These are phyloP conservation scores for Pseudogymnoascus verrucosus DNA, from an alignment of 2,329 filamentous ascomycete species.

Conservation along the genomic window DNA sequence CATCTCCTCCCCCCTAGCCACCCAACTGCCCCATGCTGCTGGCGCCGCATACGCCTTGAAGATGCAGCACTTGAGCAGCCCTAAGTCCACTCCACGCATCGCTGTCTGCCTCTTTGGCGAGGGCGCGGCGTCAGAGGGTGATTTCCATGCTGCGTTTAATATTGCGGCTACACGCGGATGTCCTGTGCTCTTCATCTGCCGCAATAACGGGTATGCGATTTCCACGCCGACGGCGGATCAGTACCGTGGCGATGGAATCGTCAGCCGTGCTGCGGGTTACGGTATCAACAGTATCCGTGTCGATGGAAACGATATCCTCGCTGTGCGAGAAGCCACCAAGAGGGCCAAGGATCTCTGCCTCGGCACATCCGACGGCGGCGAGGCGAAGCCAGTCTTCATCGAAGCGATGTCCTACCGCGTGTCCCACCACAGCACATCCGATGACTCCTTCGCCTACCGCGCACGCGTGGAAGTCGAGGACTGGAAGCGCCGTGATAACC, in stretches of 20 bases:
- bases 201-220: slow-evolving; percentile 90
- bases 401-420: slow-evolving; percentile 99
- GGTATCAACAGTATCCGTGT: slow-evolving; percentile 91
- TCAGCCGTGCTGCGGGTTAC: slow-evolving; percentile 77
- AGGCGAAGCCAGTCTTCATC: slow-evolving; percentile 62
- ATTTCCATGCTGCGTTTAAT: slow-evolving; percentile 86
- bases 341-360: slow-evolving; percentile 72
- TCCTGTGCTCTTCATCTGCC: slow-evolving; percentile 81
- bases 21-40: slow-evolving; percentile 80
- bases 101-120: slow-evolving; percentile 85
- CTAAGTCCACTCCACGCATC: slow-evolving; percentile 57
- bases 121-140: slow-evolving; percentile 81
- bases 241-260: slow-evolving; percentile 86
- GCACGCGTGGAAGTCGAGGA: slow-evolving; percentile 89
- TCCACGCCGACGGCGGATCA: slow-evolving; percentile 84
- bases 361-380: slow-evolving; percentile 22
- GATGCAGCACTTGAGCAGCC: slow-evolving; percentile 66
- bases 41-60: slow-evolving; percentile 85
- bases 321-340: slow-evolving; percentile 72
- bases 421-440: slow-evolving; percentile 91
- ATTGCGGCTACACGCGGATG: slow-evolving; percentile 85
- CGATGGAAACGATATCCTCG: slow-evolving; percentile 91
- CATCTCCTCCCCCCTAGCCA: slow-evolving; percentile 77
- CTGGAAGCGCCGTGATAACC: slow-evolving; percentile 87
- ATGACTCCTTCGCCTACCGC: slow-evolving; percentile 94